phyloP scores from a whole-genome alignment of 176 grass and related monocot genomes.

The Alopecurus myosuroides region DNA sequence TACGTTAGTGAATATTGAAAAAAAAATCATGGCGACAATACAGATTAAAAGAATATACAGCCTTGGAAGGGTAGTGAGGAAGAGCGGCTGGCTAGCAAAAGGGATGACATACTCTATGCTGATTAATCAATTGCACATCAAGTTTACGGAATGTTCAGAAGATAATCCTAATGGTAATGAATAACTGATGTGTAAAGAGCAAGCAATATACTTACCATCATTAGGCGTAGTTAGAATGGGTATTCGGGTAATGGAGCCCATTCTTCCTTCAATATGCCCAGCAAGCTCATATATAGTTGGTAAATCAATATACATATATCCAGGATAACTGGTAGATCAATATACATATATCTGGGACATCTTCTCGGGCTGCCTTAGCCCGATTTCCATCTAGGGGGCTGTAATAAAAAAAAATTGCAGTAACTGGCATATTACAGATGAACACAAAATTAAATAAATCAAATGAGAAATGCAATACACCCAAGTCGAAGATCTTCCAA shows the following conservation, averaged over 20 bases:
- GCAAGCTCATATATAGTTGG: conserved; percentile 99
- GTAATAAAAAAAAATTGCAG: not conserved
- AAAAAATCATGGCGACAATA: too few species aligned
- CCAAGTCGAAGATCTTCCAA: not conserved
- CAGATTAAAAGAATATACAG: too few species aligned
- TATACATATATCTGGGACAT: conserved; percentile 94
- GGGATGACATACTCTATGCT: not conserved
- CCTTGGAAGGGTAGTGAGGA: too few species aligned
- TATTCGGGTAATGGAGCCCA: conserved; percentile 95
- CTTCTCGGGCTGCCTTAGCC: conserved; percentile 72
- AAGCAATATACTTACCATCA: conserved; percentile 56
- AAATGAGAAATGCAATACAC: not conserved
- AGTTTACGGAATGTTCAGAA: not conserved
- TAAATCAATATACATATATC: conserved; percentile 99
- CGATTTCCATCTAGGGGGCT: not conserved
- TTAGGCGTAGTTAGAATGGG: conserved; percentile 99
- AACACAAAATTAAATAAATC: not conserved
- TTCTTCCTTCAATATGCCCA: conserved; percentile 97
- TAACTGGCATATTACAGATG: not conserved
- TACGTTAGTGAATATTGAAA: too few species aligned
- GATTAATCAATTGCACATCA: not conserved
- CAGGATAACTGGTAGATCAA: conserved; percentile 99
- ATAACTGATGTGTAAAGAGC: not conserved
- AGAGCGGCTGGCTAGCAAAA: too few species aligned
- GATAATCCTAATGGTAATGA: not conserved